Conservation (phyloP, 1,139 yeast genomes). For the Debaryomyces psychrophilus region DNA sequence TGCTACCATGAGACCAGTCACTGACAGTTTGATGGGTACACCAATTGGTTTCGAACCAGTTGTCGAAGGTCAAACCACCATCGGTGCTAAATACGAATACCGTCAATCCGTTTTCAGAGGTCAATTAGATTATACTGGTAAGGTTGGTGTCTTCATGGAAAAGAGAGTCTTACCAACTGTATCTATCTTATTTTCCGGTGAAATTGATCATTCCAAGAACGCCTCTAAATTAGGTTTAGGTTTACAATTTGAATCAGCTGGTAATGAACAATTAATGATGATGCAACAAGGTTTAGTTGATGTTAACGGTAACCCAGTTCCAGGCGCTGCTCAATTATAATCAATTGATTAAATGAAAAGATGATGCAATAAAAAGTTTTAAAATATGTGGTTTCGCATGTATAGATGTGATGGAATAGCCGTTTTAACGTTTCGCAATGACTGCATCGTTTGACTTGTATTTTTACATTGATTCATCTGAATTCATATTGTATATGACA, state of each 20-base stretch:
- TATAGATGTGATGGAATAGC: constrained; percentile 7
- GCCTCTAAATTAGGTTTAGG: constrained; percentile 90
- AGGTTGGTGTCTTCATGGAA: constrained; percentile 88
- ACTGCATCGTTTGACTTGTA: constrained; percentile 7
- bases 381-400: constrained; percentile 6
- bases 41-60: constrained; percentile 81
- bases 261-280: constrained; percentile 80
- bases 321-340: constrained; percentile 60
- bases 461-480: constrained; percentile 7
- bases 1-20: constrained; percentile 76
- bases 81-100: constrained; percentile 98
- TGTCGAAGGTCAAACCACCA: constrained; percentile 87
- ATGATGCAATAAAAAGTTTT: constrained; percentile 4
- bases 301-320: constrained; percentile 81
- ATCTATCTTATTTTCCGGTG: constrained; percentile 84
- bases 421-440: neutral
- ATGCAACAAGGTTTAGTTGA: constrained; percentile 80
- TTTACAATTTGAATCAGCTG: constrained; percentile 92
- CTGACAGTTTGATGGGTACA: constrained; percentile 80
- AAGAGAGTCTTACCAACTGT: constrained; percentile 92
- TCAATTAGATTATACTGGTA: constrained; percentile 88
- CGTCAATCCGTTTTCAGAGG: constrained; percentile 97
- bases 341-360: constrained; percentile 6
- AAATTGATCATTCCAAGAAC: constrained; percentile 87
- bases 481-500: constrained; percentile 10